Percentiles rank a stretch among this genome's conserved stretches.
phyloP scores from a whole-genome alignment of 1,139 yeast genomes.

The Kurtzmaniella natalensis region DNA sequence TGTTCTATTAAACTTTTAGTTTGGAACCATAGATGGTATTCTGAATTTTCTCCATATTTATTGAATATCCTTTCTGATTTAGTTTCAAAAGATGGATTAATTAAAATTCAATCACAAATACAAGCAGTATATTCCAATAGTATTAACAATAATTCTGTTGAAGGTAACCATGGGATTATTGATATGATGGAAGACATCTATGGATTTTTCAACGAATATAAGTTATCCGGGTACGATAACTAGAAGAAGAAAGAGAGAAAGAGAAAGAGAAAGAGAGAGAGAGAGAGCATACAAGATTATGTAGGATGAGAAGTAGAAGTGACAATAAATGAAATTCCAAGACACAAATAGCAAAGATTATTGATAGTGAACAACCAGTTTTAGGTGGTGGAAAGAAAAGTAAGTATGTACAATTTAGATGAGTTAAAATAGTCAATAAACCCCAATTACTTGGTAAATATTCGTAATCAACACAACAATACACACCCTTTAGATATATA shows the following conservation, averaged over 20 bases:
- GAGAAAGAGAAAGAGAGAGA: too few species aligned
- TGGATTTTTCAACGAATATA: slow-evolving; percentile 45
- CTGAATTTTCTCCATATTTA: slow-evolving; percentile 75
- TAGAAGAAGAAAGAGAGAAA: slow-evolving; percentile 9
- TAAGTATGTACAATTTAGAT: too few species aligned
- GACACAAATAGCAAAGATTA: too few species aligned
- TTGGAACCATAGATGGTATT: slow-evolving; percentile 98
- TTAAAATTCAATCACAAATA: slow-evolving; percentile 72
- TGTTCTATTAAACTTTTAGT: slow-evolving; percentile 73
- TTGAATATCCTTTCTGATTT: slow-evolving; percentile 52
- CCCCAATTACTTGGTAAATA: too few species aligned
- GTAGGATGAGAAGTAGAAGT: too few species aligned
- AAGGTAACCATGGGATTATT: slow-evolving; percentile 51
- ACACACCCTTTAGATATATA: too few species aligned
- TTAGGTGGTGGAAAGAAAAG: too few species aligned
- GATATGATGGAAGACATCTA: slow-evolving; percentile 56
- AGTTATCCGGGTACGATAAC: slow-evolving; percentile 39
- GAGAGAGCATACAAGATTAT: too few species aligned
- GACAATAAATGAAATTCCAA: too few species aligned
- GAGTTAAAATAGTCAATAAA: too few species aligned
- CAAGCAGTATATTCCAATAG: slow-evolving; percentile 60
- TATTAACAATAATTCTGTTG: slow-evolving; percentile 21
- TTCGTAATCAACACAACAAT: too few species aligned
- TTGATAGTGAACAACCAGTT: too few species aligned
- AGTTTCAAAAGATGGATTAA: slow-evolving; percentile 72